A percentile compares a stretch with the other conserved stretches of the same genome.
Evolutionary conservation across 805 yeast species (phyloP).

Genomic region (Yarrowia porcina): DNA sequence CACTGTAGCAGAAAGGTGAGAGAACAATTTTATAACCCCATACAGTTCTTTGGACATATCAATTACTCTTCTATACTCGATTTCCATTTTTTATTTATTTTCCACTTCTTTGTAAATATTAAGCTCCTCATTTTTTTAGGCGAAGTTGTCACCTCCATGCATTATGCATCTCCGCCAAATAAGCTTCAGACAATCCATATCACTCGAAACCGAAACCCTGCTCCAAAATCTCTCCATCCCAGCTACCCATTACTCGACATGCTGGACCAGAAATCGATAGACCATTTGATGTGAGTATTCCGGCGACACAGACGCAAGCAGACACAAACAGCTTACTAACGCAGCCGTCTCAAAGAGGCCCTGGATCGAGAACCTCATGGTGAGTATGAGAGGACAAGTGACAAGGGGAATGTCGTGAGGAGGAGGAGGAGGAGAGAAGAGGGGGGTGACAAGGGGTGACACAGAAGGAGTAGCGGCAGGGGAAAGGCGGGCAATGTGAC

Average conservation of each 20-base stretch:
- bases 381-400: background rate
- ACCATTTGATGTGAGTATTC: conserved; percentile 20
- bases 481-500: too few species aligned
- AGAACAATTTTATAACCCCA: too few species aligned
- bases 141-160: background rate
- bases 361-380: conserved; percentile 22
- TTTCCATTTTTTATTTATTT: too few species aligned
- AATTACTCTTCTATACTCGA: too few species aligned
- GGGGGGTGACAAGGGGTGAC: too few species aligned
- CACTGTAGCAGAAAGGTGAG: too few species aligned
- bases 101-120: too few species aligned
- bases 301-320: background rate
- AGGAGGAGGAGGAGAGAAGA: too few species aligned
- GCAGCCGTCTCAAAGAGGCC: conserved; percentile 25
- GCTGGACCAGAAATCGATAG: conserved; percentile 26
- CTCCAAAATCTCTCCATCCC: background rate
- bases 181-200: background rate
- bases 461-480: too few species aligned
- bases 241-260: background rate
- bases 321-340: background rate
- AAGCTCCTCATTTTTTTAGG: too few species aligned
- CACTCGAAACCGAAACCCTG: background rate
- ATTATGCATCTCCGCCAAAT: background rate
- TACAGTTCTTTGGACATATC: too few species aligned
- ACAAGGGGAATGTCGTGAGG: background rate